Base-by-base conservation (phyloP, 129 eudicot genomes). In the Lonicera japonica region DNA sequence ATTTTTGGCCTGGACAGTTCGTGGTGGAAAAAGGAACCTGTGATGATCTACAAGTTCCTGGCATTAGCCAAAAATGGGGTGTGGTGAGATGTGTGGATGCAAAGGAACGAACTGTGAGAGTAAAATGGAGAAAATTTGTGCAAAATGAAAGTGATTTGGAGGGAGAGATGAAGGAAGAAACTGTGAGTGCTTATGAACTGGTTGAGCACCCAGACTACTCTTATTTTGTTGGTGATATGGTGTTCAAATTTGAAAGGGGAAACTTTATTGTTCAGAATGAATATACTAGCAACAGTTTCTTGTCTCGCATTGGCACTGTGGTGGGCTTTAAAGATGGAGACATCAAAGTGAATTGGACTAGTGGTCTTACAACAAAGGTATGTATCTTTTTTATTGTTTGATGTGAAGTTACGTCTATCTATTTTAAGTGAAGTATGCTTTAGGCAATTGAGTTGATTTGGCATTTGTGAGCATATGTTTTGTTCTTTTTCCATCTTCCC, bases 311-410 rank as follows among this genome's bases (percentile, higher is more conserved):
- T 29, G 99, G 99, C 63, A 64, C 68, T 10, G 95, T 92, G 8
- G 69, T 81, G 47, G 89, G 95, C 29, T 72, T 78, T 24, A 72
- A 74, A 66, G 71, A 66, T 29, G 89, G 95, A 8, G 8, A 69
- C 8, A 64, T 92, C 56, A 82, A 85, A 75, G 99, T 92, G 65
- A 81, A 74, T 79, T 92, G 99, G 99, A 89, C 89, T 25, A 79
- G 65, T 58, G 99, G 95, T 57, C 58, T 63, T 66, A 79, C 73
- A 11, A 80, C 79, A 59, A 59, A 84, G 96, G 99, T 92, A 88
- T 38, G 52, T 12, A 16, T 25, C 57, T 40, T 72, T 52, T 22
- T 61, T 40, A 51, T 57, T 47, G 22, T 8, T 63, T n/a, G 7
- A 40, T 38, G 5, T n/a, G 14, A 17, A 41, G 22, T 43, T 61